phyloP scores from a whole-genome alignment of 768 basidiomycete genomes.

The Termitomyces sp. region DNA sequence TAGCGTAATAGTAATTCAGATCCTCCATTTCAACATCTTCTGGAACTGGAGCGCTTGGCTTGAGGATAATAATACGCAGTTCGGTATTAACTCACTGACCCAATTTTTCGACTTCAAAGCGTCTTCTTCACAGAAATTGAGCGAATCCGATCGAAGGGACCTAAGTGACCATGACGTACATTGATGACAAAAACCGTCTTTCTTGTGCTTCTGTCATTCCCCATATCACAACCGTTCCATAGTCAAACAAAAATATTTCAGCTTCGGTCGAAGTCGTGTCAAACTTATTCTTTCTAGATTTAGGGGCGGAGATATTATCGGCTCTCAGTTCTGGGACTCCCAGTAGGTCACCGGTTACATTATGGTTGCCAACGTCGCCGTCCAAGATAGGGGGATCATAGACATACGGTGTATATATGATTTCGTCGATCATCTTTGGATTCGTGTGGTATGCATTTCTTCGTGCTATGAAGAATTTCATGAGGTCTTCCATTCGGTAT shows the following conservation, averaged over 20 bases:
- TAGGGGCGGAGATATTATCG: conserved; percentile 27
- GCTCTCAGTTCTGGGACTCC: conserved; percentile 67
- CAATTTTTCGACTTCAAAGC: conserved; percentile 89
- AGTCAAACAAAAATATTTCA: conserved; percentile 91
- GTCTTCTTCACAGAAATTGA: conserved; percentile 50
- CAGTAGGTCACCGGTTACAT: conserved; percentile 65
- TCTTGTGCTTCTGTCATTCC: conserved; percentile 95
- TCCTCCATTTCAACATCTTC: conserved; percentile 96
- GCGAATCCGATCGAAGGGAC: background rate
- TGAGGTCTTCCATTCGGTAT: conserved; percentile 80
- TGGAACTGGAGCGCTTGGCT: conserved; percentile 40
- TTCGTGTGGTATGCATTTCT: conserved; percentile 80
- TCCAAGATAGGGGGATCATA: conserved; percentile 50
- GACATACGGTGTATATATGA: conserved; percentile 88
- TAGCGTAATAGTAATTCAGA: conserved; percentile 93
- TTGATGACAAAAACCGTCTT: conserved; percentile 80
- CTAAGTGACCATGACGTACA: conserved; percentile 55
- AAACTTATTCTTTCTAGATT: conserved; percentile 61
- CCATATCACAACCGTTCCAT: conserved; percentile 96
- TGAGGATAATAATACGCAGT: conserved; percentile 4
- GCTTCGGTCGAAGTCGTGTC: conserved; percentile 62
- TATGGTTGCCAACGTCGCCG: conserved; percentile 23
- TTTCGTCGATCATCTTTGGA: conserved; percentile 85
- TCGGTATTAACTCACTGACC: conserved; percentile 33
- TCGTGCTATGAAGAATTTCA: conserved; percentile 87